Conservation (phyloP, 257 asterid genomes). For the Nicotiana paniculata region DNA sequence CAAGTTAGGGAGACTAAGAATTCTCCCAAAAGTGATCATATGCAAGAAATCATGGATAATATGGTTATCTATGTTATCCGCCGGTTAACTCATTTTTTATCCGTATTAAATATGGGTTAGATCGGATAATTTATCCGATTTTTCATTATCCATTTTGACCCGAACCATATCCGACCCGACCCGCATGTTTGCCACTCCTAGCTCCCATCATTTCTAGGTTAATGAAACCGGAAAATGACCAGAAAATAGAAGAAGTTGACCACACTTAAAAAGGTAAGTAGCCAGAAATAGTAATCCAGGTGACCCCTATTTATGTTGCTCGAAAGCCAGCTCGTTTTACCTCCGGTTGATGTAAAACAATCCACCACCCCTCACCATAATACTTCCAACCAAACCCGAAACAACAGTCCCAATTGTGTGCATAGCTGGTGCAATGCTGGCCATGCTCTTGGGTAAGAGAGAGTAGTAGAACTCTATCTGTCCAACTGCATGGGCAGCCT, state of each 20-base stretch:
- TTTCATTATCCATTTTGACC: too few species aligned
- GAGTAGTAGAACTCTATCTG: slow-evolving; percentile 20
- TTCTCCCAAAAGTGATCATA: too few species aligned
- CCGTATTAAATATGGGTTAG: too few species aligned
- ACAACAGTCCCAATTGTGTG: slow-evolving; percentile 8
- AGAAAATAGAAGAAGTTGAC: slow-evolving; percentile 9
- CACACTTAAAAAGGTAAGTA: slow-evolving; percentile 1
- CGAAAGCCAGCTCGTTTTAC: slow-evolving; percentile 15
- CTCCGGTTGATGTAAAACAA: background rate
- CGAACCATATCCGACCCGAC: too few species aligned
- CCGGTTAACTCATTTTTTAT: too few species aligned
- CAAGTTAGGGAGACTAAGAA: too few species aligned
- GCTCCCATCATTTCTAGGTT: background rate
- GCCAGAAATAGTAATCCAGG: slow-evolving; percentile 18
- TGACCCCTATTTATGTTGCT: slow-evolving; percentile 20
- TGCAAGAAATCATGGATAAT: too few species aligned
- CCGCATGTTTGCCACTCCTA: too few species aligned
- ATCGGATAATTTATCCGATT: too few species aligned
- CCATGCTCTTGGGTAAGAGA: slow-evolving; percentile 16
- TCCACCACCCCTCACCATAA: slow-evolving; percentile 7
- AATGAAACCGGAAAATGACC: background rate
- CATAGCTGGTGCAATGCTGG: slow-evolving; percentile 19
- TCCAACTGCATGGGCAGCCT: slow-evolving; percentile 11
- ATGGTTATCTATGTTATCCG: too few species aligned
- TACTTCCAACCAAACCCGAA: slow-evolving; percentile 9